These are phyloP conservation scores for Nasturtium officinale DNA, from an alignment of 345 rosid species.

Conservation along the genomic window DNA sequence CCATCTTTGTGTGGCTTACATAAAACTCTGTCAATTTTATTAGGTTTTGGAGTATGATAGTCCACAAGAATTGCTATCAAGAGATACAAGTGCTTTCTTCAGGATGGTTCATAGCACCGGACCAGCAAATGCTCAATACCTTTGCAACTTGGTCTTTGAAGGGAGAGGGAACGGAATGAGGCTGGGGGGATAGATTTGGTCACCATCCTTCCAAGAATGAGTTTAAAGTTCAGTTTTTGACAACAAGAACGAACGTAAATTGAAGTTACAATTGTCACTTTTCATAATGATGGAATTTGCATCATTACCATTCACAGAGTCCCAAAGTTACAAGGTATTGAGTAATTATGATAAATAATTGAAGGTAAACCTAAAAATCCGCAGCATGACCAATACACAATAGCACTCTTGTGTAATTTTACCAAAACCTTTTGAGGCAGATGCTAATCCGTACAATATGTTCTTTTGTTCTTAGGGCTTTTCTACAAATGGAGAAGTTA, in stretches of 20 bases:
- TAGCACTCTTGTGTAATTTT: too few relatives aligned
- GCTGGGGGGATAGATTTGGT: neutral
- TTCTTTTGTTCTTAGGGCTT: neutral
- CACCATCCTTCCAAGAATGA: conserved; percentile 17
- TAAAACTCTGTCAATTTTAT: neutral
- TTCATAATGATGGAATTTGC: neutral
- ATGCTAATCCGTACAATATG: neutral
- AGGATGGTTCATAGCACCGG: conserved; percentile 82
- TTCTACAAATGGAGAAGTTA: neutral
- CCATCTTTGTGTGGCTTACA: neutral
- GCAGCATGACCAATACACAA: neutral
- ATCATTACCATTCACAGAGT: conserved; percentile 5
- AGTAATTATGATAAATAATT: conserved; percentile 15
- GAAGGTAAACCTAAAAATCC: neutral
- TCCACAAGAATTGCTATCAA: conserved; percentile 67
- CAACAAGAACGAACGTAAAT: too few relatives aligned
- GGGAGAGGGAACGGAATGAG: conserved; percentile 32
- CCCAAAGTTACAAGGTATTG: neutral
- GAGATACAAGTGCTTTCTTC: conserved; percentile 62
- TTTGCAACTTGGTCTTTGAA: conserved; percentile 59
- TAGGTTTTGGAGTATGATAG: conserved; percentile 75
- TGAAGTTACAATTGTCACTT: too few relatives aligned
- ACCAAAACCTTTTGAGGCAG: too few relatives aligned
- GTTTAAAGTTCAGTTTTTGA: neutral
- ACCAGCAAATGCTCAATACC: conserved; percentile 69